Conservation (phyloP, 1,139 yeast species). For the Dujonia santamariae region DNA sequence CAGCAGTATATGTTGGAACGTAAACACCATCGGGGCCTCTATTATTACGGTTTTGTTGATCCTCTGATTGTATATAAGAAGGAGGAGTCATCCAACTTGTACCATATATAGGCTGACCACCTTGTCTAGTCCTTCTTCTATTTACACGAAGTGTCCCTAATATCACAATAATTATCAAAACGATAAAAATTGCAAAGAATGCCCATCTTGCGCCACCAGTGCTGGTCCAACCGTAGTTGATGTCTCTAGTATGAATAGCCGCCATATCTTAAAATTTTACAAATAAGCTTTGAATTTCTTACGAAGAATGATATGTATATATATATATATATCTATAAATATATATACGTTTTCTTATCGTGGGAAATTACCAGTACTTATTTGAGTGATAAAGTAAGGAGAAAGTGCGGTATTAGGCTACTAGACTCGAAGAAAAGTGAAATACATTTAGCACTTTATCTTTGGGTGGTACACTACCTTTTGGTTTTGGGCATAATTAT, state of each 20-base stretch:
- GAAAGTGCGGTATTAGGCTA: too few relatives aligned
- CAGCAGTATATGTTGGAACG: slow-evolving; percentile 68
- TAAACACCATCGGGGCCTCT: slow-evolving; percentile 37
- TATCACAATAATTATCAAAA: slow-evolving; percentile 46
- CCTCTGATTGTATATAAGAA: slow-evolving; percentile 71
- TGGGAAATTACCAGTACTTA: too few relatives aligned
- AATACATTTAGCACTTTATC: too few relatives aligned
- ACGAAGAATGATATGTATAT: too few relatives aligned
- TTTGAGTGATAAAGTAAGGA: too few relatives aligned
- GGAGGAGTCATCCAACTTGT: slow-evolving; percentile 95
- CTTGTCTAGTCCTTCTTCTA: slow-evolving; percentile 54
- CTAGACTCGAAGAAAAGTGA: too few relatives aligned
- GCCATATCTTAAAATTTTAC: too few relatives aligned
- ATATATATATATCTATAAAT: too few relatives aligned
- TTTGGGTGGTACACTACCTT: too few relatives aligned
- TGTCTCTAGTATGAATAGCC: slow-evolving; percentile 9
- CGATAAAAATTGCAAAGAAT: slow-evolving; percentile 51
- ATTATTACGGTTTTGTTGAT: slow-evolving; percentile 48
- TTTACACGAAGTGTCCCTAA: slow-evolving; percentile 57
- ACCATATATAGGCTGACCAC: slow-evolving; percentile 71
- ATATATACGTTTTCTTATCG: too few relatives aligned
- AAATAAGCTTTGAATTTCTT: too few relatives aligned
- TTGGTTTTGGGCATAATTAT: too few relatives aligned
- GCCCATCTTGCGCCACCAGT: slow-evolving; percentile 53
- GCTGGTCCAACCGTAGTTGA: slow-evolving; percentile 19